A percentile compares a stretch with the other conserved stretches of the same genome.
Conservation (phyloP, 169 alveolate species). For the Cryptosporidium viatorum region DNA sequence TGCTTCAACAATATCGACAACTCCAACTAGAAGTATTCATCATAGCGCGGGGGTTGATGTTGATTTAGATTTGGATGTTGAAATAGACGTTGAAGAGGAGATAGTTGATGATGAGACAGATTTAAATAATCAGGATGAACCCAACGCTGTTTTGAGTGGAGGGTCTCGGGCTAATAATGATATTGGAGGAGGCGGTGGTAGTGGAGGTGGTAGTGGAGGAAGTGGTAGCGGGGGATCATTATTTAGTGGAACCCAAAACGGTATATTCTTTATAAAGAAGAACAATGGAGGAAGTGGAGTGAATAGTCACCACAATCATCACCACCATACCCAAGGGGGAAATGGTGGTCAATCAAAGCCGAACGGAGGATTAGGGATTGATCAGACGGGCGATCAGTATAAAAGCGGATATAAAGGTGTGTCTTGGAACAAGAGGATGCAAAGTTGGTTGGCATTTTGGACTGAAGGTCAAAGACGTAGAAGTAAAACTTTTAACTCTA, state of each 20-base stretch:
- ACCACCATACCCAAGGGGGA: neutral
- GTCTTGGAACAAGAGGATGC: conserved; percentile 73
- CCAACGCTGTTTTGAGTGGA: neutral
- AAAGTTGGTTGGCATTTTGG: conserved; percentile 72
- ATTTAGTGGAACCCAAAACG: conserved; percentile 13
- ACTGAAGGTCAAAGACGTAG: conserved; percentile 66
- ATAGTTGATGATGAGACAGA: conserved; percentile 51
- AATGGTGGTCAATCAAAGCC: neutral
- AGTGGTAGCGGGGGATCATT: conserved; percentile 21
- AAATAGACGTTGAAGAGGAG: conserved; percentile 39
- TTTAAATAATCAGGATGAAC: neutral
- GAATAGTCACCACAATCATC: neutral
- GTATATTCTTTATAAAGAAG: conserved; percentile 65
- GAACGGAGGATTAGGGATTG: neutral
- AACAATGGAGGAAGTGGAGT: conserved; percentile 1
- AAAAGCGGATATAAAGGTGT: conserved; percentile 69
- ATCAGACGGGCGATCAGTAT: conserved; percentile 17
- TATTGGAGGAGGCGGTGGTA: neutral
- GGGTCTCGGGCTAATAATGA: neutral
- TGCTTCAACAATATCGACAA: conserved; percentile 30
- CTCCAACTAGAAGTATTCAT: conserved; percentile 32
- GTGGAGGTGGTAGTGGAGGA: neutral
- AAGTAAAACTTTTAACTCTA: conserved; percentile 65
- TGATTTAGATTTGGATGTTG: conserved; percentile 58
- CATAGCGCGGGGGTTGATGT: conserved; percentile 9